Base-by-base conservation (phyloP, 108 stramenopile species). In the Skeletonema tropicum region DNA sequence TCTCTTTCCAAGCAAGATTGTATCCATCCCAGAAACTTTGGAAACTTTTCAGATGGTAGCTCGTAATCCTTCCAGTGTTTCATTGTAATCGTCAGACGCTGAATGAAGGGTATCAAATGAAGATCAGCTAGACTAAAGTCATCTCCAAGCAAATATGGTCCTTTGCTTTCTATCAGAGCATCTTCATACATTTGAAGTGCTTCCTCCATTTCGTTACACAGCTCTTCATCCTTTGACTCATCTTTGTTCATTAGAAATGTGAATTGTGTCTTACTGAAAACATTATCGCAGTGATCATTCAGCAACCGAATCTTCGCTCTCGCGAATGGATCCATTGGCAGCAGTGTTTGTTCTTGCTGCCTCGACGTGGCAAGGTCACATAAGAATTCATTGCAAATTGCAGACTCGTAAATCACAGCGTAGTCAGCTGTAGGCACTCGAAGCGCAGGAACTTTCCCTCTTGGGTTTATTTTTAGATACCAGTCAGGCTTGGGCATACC, bases 201-300 rank as follows among this genome's bases (percentile, higher is more conserved):
- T 38, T 74, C 57, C 49, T 85, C 77, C 68, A 82, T 64, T 31
- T 74, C 76, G 8, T 58, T 29, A 14, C 46, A 13, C 19, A 82
- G 57, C 14, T 36, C 49, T 32, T 33, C 58, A 25, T 84, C 75
- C 32, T 74, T 70, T 38, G 41, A 55, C 29, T 38, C 52, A 71
- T 85, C 73, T 31, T 82, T 73, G 42, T 85, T 85, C 85, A 85
- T 85, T 10, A 85, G 60, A 58, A 52, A 82, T 17, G 77, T 85
- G 29, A 73, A 82, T 57, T 82, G 81, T 12, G 77, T 72, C 46
- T 77, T 81, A 15, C 41, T 13, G 39, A 71, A 77, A 30, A 72
- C 39, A 64, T 66, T 78, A 60, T 85, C 85, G 46, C 80, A 74
- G 55, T 85, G 85, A 39, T 82, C 80, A 67, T 85, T 82, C 41